Base-by-base conservation (phyloP, 306 rosid species). In the Psophocarpus tetragonolobus region DNA sequence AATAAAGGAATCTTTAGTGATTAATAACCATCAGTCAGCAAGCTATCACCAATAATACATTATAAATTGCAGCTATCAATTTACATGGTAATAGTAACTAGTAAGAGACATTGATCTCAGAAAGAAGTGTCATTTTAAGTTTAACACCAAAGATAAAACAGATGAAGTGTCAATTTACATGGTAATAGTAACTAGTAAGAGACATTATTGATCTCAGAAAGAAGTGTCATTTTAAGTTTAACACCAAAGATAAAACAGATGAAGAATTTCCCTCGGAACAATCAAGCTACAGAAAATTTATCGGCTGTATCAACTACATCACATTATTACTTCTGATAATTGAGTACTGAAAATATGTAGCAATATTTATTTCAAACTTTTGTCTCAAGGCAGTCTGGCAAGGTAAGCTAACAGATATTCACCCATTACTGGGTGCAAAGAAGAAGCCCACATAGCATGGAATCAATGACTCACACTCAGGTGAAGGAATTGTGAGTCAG, bases 121-220 rank as follows among this genome's bases (percentile, higher is more conserved):
- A 57, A 39, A 39, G 44, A 63, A 23, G 65, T 23, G 51, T 18
- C 74, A 48, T 36, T 39, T 39, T 6, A 39, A 39, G 44, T 39
- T 39, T 5, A 10, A 0, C 44, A 8, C 14, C 0, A 39, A 51
- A 18, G n/a, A n/a, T n/a, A n/a, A n/a, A n/a, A n/a, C n/a, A n/a
- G n/a, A n/a, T n/a, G n/a, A n/a, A n/a, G n/a, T n/a, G n/a, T 44
- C 73, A 21, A 74, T 51, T 76, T 33, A 32, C 74, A 60, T 11
- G 32, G 33, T 35, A 67, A 20, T 5, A 78, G 33, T n/a, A n/a
- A n/a, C n/a, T n/a, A n/a, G n/a, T 32, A 27, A 44, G 38, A 83
- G 45, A 47, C 27, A 27, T 42, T 62, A 23, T 58, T 68, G 57
- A 66, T 66, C 54, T 47, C 6, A 58, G 36, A 60, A 47, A 47